Evolutionary conservation across 129 eudicot genomes (phyloP).

Genomic region (Chrysanthemum seticuspe): DNA sequence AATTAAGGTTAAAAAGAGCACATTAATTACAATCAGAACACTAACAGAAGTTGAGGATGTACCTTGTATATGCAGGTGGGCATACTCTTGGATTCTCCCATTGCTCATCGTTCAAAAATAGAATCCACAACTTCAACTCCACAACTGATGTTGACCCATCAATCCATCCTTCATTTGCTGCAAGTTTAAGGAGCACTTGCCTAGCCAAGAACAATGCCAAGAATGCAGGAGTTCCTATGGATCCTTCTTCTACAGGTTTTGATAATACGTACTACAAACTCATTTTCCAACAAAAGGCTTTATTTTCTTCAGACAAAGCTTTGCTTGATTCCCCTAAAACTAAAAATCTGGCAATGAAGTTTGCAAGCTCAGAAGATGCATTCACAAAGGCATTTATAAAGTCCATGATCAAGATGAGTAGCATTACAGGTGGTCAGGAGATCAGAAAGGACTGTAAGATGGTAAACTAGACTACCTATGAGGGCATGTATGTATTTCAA

Average conservation of each 20-base stretch:
- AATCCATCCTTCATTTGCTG: constrained; percentile 56
- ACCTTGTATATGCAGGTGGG: constrained; percentile 40
- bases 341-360: constrained; percentile 50
- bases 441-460: constrained; percentile 68
- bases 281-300: constrained; percentile 56
- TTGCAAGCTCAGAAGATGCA: constrained; percentile 57
- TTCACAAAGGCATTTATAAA: constrained; percentile 62
- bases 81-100: constrained; percentile 79
- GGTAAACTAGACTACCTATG: constrained; percentile 43
- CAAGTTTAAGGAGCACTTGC: constrained; percentile 50
- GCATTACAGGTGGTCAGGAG: constrained; percentile 82
- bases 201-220: constrained; percentile 46
- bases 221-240: constrained; percentile 76
- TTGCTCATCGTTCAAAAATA: constrained; percentile 64
- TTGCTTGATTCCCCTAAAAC: constrained; percentile 56
- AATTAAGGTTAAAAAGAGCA: too few species aligned
- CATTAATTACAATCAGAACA: neutral
- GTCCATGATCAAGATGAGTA: constrained; percentile 96
- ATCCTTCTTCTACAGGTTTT: constrained; percentile 69
- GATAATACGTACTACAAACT: constrained; percentile 73
- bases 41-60: neutral
- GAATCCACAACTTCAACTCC: constrained; percentile 65
- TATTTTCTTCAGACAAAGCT: constrained; percentile 80
- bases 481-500: constrained; percentile 13
- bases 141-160: constrained; percentile 65